Evolutionary conservation across 116 monocot species (phyloP), one percentile per base, ranked within the genome.

Genomic region (Zostera marina): DNA sequence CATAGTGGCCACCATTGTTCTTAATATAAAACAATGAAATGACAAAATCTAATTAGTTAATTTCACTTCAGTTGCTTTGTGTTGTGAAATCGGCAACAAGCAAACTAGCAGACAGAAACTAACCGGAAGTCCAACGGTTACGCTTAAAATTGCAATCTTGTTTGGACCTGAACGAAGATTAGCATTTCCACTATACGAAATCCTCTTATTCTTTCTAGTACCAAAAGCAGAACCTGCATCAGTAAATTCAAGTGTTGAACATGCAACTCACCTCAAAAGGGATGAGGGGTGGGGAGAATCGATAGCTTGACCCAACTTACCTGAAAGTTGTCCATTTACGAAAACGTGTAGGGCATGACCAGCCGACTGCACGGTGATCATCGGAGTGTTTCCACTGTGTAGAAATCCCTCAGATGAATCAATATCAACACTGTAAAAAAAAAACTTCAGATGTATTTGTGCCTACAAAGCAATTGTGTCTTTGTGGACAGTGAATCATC

Each of bases 281-380:
- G n/a, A n/a, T n/a, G n/a, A n/a, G n/a, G n/a, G n/a, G n/a, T n/a
- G 0, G 32, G 32, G 32, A 10, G 4, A 25, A 4, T 32, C 26
- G 3, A 39, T 41, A n/a, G 1, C 12, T 39, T 19, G n/a, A 7
- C 8, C 5, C 58, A 58, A 60, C 2, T 58, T 67, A 99, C 99
- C 99, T 79, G 91, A 81, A n/a, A 91, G 79, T 63, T 87, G 57
- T 14, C 87, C 91, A 68, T 99, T 99, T 26, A 87, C 22, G 41
- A 99, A 99, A 65, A 99, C 73, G 77, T 99, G 99, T 8, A 99
- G 56, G 16, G 91, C 81, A 72, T 91, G 91, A 40, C 99, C 99
- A 64, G 99, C 81, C 58, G 99, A 99, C 53, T 84, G 83, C 39
- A 99, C 77, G 49, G 53, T 74, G 22, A 99, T 74, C 66, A 63